A percentile compares a stretch with the other conserved stretches of the same genome.
These are phyloP conservation scores for Phialocephala subalpina DNA, from an alignment of 2,329 filamentous ascomycete species.

Conservation along the genomic window DNA sequence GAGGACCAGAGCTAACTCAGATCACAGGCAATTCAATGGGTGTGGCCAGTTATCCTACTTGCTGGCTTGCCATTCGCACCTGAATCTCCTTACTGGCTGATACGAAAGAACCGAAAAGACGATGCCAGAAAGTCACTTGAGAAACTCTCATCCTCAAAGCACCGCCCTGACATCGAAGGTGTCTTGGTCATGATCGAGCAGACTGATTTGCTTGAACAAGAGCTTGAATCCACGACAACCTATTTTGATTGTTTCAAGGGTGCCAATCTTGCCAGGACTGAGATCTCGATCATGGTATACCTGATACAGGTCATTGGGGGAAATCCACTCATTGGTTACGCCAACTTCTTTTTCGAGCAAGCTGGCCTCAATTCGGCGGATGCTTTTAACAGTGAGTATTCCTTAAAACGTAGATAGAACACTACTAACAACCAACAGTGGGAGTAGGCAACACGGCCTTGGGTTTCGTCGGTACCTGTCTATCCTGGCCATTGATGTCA, in stretches of 20 bases:
- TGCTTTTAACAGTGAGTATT: slow-evolving; percentile 62
- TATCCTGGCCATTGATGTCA: slow-evolving; percentile 58
- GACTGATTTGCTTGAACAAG: slow-evolving; percentile 61
- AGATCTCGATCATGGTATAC: slow-evolving; percentile 59
- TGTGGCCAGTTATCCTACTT: slow-evolving; percentile 55
- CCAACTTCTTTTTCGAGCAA: slow-evolving; percentile 57
- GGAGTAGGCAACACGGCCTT: slow-evolving; percentile 55
- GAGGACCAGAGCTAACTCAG: neutral
- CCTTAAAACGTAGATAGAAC: slow-evolving; percentile 48
- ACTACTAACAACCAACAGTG: slow-evolving; percentile 45
- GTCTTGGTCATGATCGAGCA: slow-evolving; percentile 61
- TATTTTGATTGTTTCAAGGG: slow-evolving; percentile 63
- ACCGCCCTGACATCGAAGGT: slow-evolving; percentile 49
- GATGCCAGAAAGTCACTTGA: slow-evolving; percentile 46
- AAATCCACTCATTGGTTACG: slow-evolving; percentile 54
- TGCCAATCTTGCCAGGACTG: slow-evolving; percentile 57
- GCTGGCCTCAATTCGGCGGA: slow-evolving; percentile 59
- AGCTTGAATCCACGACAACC: slow-evolving; percentile 49
- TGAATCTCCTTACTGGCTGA: slow-evolving; percentile 58
- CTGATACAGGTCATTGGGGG: slow-evolving; percentile 46
- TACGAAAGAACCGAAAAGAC: slow-evolving; percentile 50
- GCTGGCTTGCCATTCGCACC: slow-evolving; percentile 53
- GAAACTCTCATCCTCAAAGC: slow-evolving; percentile 52
- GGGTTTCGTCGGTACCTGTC: slow-evolving; percentile 58
- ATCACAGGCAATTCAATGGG: slow-evolving; percentile 46